Evolutionary conservation across 176 grass and related monocot genomes (phyloP).

Genomic region (Dactylis glomerata): DNA sequence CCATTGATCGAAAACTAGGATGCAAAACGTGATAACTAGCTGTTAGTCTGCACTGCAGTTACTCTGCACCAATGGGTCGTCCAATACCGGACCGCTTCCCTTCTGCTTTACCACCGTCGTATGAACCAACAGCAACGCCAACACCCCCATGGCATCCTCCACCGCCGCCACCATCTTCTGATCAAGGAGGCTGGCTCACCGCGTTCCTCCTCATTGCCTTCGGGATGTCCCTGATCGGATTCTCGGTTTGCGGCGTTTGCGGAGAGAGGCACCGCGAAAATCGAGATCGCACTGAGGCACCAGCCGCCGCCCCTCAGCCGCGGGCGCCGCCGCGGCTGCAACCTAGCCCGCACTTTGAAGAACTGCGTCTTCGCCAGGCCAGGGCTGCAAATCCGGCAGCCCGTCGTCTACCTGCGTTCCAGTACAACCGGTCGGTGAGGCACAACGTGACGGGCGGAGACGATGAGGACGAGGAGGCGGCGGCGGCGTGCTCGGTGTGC

Average conservation of each 20-base stretch:
- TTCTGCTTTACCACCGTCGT: neutral
- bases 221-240: neutral
- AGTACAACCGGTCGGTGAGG: neutral
- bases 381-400: neutral
- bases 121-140: neutral
- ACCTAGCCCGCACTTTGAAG: neutral
- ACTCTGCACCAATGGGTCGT: too few species aligned
- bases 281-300: neutral
- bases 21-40: too few species aligned
- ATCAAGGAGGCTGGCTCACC: fast-evolving
- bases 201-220: neutral
- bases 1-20: too few species aligned
- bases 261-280: neutral
- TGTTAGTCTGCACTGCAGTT: too few species aligned
- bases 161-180: neutral
- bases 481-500: neutral
- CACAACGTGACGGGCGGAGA: neutral
- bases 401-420: neutral
- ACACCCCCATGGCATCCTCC: neutral
- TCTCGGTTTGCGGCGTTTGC: neutral
- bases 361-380: neutral
- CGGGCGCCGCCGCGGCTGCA: neutral
- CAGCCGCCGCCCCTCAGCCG: neutral
- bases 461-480: neutral
- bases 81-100: too few species aligned